Evolutionary conservation across 225 moss, liverwort and hornwort species (phyloP).

Genomic region (Bryoerythrophyllum caledonicum): DNA sequence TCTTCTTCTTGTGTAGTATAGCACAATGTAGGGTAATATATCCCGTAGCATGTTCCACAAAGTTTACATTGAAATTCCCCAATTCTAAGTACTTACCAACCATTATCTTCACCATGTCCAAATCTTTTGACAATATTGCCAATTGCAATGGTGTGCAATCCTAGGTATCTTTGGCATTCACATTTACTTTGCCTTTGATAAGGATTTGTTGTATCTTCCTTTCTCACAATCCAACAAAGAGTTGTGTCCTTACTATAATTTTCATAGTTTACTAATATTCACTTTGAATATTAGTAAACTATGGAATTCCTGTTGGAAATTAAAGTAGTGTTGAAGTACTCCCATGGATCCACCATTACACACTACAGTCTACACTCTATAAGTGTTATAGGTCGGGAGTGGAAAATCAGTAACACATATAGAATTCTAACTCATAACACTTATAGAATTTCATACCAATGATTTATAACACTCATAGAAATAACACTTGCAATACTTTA

Average conservation of each 20-base stretch:
- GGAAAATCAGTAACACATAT: no score
- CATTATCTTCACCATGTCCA: background rate
- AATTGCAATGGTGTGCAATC: background rate
- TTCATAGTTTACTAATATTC: no score
- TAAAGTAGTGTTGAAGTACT: background rate
- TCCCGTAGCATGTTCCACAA: accelerated
- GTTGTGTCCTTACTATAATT: background rate
- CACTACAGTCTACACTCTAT: no score
- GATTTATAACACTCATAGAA: no score
- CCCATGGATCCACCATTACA: no score
- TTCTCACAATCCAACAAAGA: background rate
- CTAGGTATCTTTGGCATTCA: accelerated
- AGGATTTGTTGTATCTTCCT: background rate
- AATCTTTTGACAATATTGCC: background rate
- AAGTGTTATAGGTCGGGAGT: no score
- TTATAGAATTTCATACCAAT: no score
- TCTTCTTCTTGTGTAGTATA: background rate
- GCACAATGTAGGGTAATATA: background rate
- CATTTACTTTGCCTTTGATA: background rate
- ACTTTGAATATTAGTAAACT: background rate
- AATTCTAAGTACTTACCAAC: background rate
- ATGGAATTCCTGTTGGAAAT: background rate
- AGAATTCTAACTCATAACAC: no score
- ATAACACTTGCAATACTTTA: no score
- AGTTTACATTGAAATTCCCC: background rate